Percentiles rank a stretch among this genome's conserved stretches.
Conservation (phyloP, 192 early-diverging fungal species). For the Entrophospora sp. region DNA sequence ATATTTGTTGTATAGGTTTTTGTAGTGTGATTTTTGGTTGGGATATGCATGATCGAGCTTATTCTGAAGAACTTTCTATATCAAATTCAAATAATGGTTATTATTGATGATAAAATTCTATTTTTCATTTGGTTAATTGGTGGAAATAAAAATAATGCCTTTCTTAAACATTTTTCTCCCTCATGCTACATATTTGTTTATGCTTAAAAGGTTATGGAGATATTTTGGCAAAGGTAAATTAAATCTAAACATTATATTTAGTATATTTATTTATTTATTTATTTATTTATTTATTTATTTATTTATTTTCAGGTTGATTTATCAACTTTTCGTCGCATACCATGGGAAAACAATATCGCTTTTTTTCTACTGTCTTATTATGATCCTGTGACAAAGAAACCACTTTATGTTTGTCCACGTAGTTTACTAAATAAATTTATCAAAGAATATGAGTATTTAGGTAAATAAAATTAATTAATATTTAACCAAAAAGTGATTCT, state of each 20-base stretch:
- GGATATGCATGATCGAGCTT: slow-evolving; percentile 69
- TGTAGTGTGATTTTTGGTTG: slow-evolving; percentile 73
- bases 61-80: slow-evolving; percentile 35
- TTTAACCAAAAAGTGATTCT: no score
- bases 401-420: slow-evolving; percentile 58
- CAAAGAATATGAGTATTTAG: slow-evolving; percentile 29
- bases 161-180: no score
- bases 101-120: neutral
- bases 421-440: slow-evolving; percentile 41
- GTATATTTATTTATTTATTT: no score
- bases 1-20: slow-evolving; percentile 41
- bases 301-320: slow-evolving; percentile 59
- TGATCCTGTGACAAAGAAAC: slow-evolving; percentile 45
- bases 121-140: no score
- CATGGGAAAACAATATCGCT: slow-evolving; percentile 66
- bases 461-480: no score
- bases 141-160: no score
- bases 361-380: slow-evolving; percentile 63
- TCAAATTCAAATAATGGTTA: slow-evolving; percentile 33
- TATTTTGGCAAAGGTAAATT: neutral
- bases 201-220: neutral
- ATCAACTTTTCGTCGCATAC: slow-evolving; percentile 54
- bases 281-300: no score
- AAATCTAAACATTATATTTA: no score
- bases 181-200: no score